Percentiles rank a stretch among this genome's conserved stretches.
Evolutionary conservation across 2,329 filamentous ascomycete genomes (phyloP).

Genomic region (Fusarium heterosporum): DNA sequence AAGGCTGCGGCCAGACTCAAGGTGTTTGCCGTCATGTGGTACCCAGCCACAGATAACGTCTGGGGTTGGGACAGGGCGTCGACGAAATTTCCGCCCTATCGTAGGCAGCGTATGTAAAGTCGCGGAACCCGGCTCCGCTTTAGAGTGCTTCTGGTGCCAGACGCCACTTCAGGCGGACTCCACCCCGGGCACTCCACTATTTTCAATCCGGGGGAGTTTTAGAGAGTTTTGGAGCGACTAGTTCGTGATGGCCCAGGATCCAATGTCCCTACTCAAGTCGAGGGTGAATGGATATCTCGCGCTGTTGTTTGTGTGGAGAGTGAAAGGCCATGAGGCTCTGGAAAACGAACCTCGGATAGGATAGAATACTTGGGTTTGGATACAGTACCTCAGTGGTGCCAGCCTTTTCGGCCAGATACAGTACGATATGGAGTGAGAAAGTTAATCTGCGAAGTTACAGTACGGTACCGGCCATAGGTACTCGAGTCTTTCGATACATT

Average conservation of each 20-base stretch:
- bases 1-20: slow-evolving; percentile 31
- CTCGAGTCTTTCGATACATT: slow-evolving; percentile 3
- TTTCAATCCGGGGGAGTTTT: slow-evolving; percentile 40
- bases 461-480: background rate
- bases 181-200: slow-evolving; percentile 23
- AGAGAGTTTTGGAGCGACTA: background rate
- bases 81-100: slow-evolving; percentile 36
- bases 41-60: slow-evolving; percentile 42
- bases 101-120: slow-evolving; percentile 27
- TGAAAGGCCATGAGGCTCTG: background rate
- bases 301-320: background rate
- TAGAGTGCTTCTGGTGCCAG: slow-evolving; percentile 5
- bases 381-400: background rate
- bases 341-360: background rate
- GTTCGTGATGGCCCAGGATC: background rate
- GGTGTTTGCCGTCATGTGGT: slow-evolving; percentile 39
- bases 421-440: background rate
- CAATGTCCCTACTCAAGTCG: slow-evolving; percentile 5
- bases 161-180: slow-evolving; percentile 16
- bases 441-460: background rate
- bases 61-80: slow-evolving; percentile 30
- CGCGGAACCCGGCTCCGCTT: slow-evolving; percentile 16
- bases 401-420: slow-evolving; percentile 3
- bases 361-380: background rate
- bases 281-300: background rate